Base-by-base conservation (phyloP, 306 rosid species). In the Cercis canadensis region DNA sequence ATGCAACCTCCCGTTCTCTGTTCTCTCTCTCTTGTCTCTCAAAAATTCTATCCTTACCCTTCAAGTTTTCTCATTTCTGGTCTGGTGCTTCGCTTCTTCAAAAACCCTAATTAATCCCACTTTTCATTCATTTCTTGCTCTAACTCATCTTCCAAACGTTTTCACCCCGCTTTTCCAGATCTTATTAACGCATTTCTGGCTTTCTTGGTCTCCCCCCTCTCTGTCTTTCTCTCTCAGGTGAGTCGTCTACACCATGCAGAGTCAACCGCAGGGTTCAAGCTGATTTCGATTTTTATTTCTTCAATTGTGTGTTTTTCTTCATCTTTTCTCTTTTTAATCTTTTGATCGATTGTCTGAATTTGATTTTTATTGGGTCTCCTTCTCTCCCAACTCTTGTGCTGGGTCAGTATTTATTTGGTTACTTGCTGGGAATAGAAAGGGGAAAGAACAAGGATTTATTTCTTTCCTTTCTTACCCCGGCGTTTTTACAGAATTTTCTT, bases 41-140 rank as follows among this genome's bases (percentile, higher is more conserved):
- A 36, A 54, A n/a, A 24, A 62, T 79, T 68, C 77, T 72, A 59
- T 78, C 49, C 65, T 79, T 70, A n/a, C 76, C 58, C 78, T 47
- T 53, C 41, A 69, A 69, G 87, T 69, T 79, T 72, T 36, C 44
- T 19, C 34, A 1, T 64, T 52, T 50, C 8, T 21, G 52, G 29
- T 69, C 17, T 24, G 33, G 41, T 65, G 36, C 69, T 64, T 51
- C 51, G 13, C 57, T 12, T n/a, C 67, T 14, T 10, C 40, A 6
- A 80, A 83, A 79, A 79, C 87, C 88, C 84, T 82, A 70, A 79
- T 11, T 34, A 5, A 15, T 15, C 66, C 66, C 73, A 32, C 33
- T 36, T 53, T 36, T 18, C n/a, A 36, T 17, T 41, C 57, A 32
- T 67, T 53, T 68, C 72, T 45, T 43, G 39, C 36, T 36, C 45